Base-by-base conservation (phyloP, 2,329 filamentous ascomycete genomes). In the Dothiorella sarmentorum region DNA sequence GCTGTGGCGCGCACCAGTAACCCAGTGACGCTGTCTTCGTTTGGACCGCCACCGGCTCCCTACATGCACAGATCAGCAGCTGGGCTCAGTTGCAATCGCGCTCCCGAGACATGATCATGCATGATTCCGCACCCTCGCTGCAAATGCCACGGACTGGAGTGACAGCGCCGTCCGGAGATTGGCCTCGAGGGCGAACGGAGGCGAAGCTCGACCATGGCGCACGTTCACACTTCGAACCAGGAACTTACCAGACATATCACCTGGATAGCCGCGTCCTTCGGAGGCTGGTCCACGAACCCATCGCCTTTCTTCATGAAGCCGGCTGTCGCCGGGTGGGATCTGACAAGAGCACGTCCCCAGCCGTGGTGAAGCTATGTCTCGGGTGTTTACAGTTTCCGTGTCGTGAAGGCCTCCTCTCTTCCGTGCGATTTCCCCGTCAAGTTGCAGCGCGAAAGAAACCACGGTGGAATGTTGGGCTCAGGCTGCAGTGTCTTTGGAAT, bases 11-110 rank as follows among this genome's bases (percentile, higher is more conserved):
- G 88, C 45, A 97, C 90, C 18, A 99, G 83, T 60, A 97, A 85
- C 2, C 91, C 90, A 0, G 93, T 97, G 22, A 90, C 88, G 71
- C 92, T 94, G 72, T 91, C 87, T 80, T 99, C 94, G 67, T 85
- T 83, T 29, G 94, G 94, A 55, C 94, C 94, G 60, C 94, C 94
- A 52, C 91, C 90, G 44, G 91, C 85, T 63, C 94, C 94, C 91
- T 96, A 61, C 35, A 55, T 42, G 5, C 18, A 49, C 35, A 40
- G 31, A 49, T 58, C 56, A 58, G 56, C 56, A 58, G 43, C 47
- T 52, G 47, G 31, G 47, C 47, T 52, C 47, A 37, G 20, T n/a
- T 26, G 47, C 47, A 35, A 22, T 49, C 17, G 44, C 44, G 44
- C 27, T 17, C 17, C 17, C 44, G 17, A 51, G 47, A 52, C 47